Evolutionary conservation across 2,329 filamentous ascomycete species (phyloP), one percentile per base, ranked within the genome.

Genomic region (Diatrype stigma): DNA sequence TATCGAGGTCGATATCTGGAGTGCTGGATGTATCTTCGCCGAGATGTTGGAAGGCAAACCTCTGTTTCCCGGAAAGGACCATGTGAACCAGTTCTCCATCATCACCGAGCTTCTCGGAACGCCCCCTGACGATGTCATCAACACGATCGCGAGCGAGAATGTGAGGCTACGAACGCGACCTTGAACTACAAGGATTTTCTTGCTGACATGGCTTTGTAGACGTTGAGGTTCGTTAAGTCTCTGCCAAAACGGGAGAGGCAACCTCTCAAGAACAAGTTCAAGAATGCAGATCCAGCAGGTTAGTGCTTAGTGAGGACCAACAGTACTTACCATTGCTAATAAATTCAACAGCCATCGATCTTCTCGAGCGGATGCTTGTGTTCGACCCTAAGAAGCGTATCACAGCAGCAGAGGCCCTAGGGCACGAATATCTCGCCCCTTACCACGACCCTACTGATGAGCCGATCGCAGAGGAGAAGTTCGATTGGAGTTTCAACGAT

Each of bases 41-140:
- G 94, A 99, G 75, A 99, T 99, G 94, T 81, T 99, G 53, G 93
- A 96, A 75, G 94, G 94, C 68, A 97, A 97, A 76, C 94, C 94
- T 30, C 77, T 99, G 21, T 99, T 99, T 79, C 94, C 94, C 0
- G 94, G 94, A 69, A 99, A 99, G 76, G 94, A 99, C 68, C 94
- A 99, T 68, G 94, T 99, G 72, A 96, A 99, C 75, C 94, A 99
- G 71, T 99, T 99, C 73, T 96, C 92, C 60, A 99, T 99, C 77
- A 99, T 99, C 70, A 99, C 94, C 19, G 94, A 99, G 71, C 82
- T 99, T 37, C 81, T 99, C 42, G 94, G 94, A 45, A 97, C 94
- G 32, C 94, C 94, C 11, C 94, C 94, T 34, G 92, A 97, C 70
- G 94, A 99, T 80, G 94, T 99, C 64, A 97, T 99, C 69, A 88